Evolutionary conservation across 345 rosid genomes (phyloP), one percentile per base, ranked within the genome.

Genomic region (Moringa oleifera): DNA sequence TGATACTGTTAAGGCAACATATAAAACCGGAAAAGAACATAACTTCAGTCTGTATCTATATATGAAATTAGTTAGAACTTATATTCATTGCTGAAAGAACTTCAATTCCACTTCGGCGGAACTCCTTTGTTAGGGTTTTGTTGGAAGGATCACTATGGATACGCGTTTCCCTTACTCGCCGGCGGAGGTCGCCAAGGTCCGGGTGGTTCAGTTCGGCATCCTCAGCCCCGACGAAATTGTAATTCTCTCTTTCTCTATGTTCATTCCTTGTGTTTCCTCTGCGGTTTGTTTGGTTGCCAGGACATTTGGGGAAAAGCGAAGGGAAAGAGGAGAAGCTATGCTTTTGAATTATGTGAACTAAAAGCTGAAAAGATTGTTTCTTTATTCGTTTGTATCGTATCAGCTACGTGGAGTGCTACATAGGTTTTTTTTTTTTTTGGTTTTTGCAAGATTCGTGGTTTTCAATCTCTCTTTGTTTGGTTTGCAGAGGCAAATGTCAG

Each of bases 141-240:
- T 19, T 21, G 23, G 49, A 8, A 23, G 53, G 59, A 25, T 63
- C 45, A 56, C 64, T 51, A 78, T 78, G 81, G 47, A 94, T 80
- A 70, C 76, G 50, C 78, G 97, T 6, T 90, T 90, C 54, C 85
- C 95, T 2, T 90, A 58, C 75, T 90, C 97, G 18, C 97, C 98
- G 58, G 97, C 97, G 64, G 98, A 93, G 79, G 96, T 90, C 15
- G 84, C 97, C 57, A 93, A 83, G 65, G 97, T 90, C 80, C 96
- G 88, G 49, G 24, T 71, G 70, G 95, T 94, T 53, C 99, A 94
- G 80, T 94, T 94, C 71, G 92, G 99, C 70, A 88, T 94, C 25
- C 80, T 94, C 75, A 86, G 96, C 65, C 97, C 99, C 61, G 99
- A 90, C 21, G 95, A 94, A 79, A 94, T 94, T 51, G 99, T 90